These are phyloP conservation scores for Deinandra increscens DNA, from an alignment of 129 eudicot species.

Conservation along the genomic window DNA sequence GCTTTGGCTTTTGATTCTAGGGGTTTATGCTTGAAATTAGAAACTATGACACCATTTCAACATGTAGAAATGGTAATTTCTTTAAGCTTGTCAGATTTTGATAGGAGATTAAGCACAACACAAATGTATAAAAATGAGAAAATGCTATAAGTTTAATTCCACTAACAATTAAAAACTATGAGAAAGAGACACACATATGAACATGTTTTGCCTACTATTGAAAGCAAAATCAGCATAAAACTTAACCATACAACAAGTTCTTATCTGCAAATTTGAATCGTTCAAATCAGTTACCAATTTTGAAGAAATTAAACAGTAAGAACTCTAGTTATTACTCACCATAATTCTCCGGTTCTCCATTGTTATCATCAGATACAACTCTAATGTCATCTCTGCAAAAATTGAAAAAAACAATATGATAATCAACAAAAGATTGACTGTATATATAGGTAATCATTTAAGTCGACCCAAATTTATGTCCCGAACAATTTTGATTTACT, in stretches of 20 bases:
- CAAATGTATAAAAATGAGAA: background rate
- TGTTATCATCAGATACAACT: slow-evolving; percentile 18
- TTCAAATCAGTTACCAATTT: slow-evolving; percentile 9
- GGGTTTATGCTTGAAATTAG: no score
- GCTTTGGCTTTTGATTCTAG: no score
- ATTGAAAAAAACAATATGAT: background rate
- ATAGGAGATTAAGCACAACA: background rate
- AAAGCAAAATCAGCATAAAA: slow-evolving; percentile 34
- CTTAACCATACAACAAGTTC: slow-evolving; percentile 24
- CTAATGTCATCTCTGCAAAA: slow-evolving; percentile 35
- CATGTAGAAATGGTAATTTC: background rate
- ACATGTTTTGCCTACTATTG: slow-evolving; percentile 25
- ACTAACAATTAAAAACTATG: slow-evolving; percentile 16
- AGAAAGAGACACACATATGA: slow-evolving; percentile 16
- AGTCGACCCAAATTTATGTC: no score
- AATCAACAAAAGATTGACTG: background rate
- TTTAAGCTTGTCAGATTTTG: background rate
- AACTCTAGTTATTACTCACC: slow-evolving; percentile 20
- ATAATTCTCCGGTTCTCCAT: slow-evolving; percentile 28
- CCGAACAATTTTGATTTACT: no score
- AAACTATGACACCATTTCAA: no score
- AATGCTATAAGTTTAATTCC: slow-evolving; percentile 22
- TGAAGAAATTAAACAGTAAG: slow-evolving; percentile 6
- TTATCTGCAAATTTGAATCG: slow-evolving; percentile 16
- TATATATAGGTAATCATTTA: background rate